A percentile compares a stretch with the other conserved stretches of the same genome.
These are phyloP conservation scores for Coprinellus aureogranulatus DNA, from an alignment of 768 basidiomycete species.

Conservation along the genomic window DNA sequence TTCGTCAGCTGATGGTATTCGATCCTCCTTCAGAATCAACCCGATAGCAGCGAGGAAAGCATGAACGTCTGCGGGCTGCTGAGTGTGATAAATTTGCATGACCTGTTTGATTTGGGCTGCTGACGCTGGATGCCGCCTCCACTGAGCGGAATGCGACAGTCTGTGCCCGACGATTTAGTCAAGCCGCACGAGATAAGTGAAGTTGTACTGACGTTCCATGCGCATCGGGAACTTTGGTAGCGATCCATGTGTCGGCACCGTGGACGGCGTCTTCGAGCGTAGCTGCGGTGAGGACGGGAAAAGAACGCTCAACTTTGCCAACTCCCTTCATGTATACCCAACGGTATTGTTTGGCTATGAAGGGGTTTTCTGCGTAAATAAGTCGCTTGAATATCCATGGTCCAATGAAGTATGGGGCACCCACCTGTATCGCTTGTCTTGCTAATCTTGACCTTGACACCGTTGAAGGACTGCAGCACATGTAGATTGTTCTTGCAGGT, in stretches of 20 bases:
- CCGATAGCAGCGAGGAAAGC: background rate
- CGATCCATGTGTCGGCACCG: slow-evolving; percentile 68
- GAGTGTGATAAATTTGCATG: slow-evolving; percentile 38
- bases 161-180: slow-evolving; percentile 28
- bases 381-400: background rate
- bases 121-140: slow-evolving; percentile 64
- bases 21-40: slow-evolving; percentile 4
- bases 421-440: slow-evolving; percentile 36
- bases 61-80: slow-evolving; percentile 17
- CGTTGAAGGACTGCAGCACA: slow-evolving; percentile 72
- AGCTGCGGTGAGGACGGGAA: background rate
- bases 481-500: slow-evolving; percentile 69
- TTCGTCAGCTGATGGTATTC: slow-evolving; percentile 24
- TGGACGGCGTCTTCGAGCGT: slow-evolving; percentile 59
- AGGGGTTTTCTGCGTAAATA: background rate
- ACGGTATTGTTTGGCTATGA: background rate
- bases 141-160: slow-evolving; percentile 59
- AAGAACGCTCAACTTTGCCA: background rate
- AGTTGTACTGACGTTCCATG: slow-evolving; percentile 46
- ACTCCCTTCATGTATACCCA: background rate
- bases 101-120: slow-evolving; percentile 58
- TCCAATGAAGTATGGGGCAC: background rate
- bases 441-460: slow-evolving; percentile 66
- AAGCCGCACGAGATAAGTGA: background rate
- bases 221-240: slow-evolving; percentile 50